Conservation (phyloP, 768 basidiomycete species). For the Naematelia encephala region DNA sequence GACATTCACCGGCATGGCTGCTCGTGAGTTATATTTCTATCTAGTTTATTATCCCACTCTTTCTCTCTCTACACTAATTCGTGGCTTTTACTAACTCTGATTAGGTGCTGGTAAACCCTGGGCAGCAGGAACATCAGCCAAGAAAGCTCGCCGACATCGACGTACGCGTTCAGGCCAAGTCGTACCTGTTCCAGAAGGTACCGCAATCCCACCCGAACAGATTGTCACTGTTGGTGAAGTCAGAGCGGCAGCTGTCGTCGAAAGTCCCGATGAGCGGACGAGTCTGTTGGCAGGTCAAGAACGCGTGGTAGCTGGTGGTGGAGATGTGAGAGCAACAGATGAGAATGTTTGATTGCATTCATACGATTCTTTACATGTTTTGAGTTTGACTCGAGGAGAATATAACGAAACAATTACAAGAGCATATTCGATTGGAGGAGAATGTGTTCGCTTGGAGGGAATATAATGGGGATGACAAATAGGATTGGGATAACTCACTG, state of each 20-base stretch:
- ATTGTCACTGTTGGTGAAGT: constrained; percentile 43
- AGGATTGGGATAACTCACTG: no score
- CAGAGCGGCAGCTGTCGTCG: constrained; percentile 14
- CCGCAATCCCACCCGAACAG: constrained; percentile 33
- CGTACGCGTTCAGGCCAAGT: constrained; percentile 44
- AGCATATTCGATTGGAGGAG: no score
- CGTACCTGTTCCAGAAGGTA: constrained; percentile 41
- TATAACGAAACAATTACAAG: no score
- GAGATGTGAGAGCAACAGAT: constrained; percentile 26
- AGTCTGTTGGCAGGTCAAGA: constrained; percentile 28
- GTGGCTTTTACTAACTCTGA: background rate
- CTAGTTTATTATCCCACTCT: background rate
- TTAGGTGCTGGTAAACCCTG: constrained; percentile 46
- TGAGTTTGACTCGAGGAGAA: no score
- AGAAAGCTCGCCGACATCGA: constrained; percentile 37
- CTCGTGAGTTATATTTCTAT: constrained; percentile 25
- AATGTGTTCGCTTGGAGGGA: no score
- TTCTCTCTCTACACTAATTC: background rate
- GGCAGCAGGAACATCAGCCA: constrained; percentile 48
- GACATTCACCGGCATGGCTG: constrained; percentile 46
- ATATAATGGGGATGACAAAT: no score
- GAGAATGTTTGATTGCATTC: background rate
- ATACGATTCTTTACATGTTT: no score
- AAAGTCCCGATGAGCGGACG: constrained; percentile 31
- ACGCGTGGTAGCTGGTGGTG: constrained; percentile 22